Evolutionary conservation across 345 rosid genomes (phyloP).

Genomic region (Psidium guajava): DNA sequence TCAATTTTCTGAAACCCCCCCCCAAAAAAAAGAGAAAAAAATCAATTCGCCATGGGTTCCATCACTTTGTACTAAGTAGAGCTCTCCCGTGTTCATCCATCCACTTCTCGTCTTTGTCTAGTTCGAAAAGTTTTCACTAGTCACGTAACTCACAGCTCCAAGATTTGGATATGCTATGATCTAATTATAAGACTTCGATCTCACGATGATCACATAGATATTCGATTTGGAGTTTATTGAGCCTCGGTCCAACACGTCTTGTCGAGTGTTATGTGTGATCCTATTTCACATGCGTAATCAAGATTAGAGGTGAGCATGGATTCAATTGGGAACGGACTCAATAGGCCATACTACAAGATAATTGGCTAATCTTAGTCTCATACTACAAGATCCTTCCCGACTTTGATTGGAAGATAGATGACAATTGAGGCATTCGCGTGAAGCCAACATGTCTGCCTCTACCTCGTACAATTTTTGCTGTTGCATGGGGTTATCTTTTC

Average conservation of each 20-base stretch:
- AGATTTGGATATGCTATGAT: neutral
- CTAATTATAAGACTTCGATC: neutral
- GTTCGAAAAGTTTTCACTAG: neutral
- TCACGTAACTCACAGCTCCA: neutral
- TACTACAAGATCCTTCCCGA: neutral
- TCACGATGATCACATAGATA: neutral
- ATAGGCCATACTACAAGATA: too few relatives aligned
- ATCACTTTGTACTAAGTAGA: neutral
- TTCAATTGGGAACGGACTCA: too few relatives aligned
- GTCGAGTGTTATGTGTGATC: rapidly evolving
- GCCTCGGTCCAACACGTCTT: rapidly evolving
- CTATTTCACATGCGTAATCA: neutral
- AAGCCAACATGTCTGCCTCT: neutral
- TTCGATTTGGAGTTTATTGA: neutral
- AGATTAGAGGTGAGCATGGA: too few relatives aligned
- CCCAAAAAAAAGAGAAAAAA: too few relatives aligned
- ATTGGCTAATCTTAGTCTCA: neutral
- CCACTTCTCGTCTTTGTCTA: neutral
- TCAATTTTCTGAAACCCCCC: too few relatives aligned
- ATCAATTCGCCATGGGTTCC: neutral
- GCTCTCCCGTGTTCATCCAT: neutral
- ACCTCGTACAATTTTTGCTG: neutral
- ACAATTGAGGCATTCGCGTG: too few relatives aligned
- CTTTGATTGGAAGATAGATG: neutral
- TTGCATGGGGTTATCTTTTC: neutral